phyloP scores from a whole-genome alignment of 306 rosid genomes.

The Delonix regia region DNA sequence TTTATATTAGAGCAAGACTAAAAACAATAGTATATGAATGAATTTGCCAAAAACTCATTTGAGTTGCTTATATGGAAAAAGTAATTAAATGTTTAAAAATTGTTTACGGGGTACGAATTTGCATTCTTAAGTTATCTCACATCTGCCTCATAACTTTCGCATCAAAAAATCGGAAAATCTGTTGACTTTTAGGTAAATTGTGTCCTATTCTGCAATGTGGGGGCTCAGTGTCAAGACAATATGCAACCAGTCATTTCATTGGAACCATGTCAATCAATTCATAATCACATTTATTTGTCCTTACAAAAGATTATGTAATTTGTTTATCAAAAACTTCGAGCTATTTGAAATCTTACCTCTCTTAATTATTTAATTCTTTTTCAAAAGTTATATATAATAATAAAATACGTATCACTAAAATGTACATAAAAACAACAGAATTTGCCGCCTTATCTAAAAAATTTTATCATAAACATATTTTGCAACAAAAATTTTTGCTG shows the following conservation, averaged over 20 bases:
- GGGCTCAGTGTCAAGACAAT: background rate
- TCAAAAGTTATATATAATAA: too few species aligned
- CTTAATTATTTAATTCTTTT: too few species aligned
- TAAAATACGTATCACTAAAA: background rate
- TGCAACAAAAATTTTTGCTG: background rate
- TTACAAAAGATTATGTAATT: background rate
- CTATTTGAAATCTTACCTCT: too few species aligned
- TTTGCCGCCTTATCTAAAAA: too few species aligned
- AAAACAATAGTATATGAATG: too few species aligned
- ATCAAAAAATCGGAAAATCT: conserved; percentile 28
- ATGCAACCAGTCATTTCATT: background rate
- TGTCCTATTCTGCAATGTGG: background rate
- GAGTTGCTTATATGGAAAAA: too few species aligned
- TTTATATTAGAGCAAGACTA: too few species aligned
- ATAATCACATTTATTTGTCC: background rate
- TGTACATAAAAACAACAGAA: too few species aligned
- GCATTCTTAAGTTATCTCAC: background rate
- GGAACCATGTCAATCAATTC: background rate
- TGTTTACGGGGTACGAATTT: conserved; percentile 14
- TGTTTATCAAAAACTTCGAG: too few species aligned
- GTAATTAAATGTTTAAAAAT: too few species aligned
- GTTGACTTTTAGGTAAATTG: conserved; percentile 32
- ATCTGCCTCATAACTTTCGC: conserved; percentile 22
- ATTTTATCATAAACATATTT: too few species aligned
- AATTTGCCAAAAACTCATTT: too few species aligned